Percentiles rank a stretch among this genome's conserved stretches.
These are phyloP conservation scores for Colletotrichum caudatum DNA, from an alignment of 2,329 filamentous ascomycete genomes.

Conservation along the genomic window DNA sequence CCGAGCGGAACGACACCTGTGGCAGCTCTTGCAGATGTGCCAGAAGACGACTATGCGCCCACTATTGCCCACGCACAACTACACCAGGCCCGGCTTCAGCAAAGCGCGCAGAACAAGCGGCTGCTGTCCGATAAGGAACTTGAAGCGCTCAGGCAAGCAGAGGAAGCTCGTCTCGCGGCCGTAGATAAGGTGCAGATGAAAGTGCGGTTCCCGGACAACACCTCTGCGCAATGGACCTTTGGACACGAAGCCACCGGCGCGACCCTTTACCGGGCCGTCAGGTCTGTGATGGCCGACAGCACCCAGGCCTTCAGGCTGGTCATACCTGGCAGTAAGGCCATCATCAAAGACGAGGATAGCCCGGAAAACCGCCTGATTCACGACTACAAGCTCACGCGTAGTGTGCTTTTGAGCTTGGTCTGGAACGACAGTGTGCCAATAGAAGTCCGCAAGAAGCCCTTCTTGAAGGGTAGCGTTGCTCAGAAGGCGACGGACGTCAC, in stretches of 20 bases:
- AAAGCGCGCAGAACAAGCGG: slow-evolving; percentile 76
- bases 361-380: slow-evolving; percentile 72
- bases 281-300: slow-evolving; percentile 74
- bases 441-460: slow-evolving; percentile 65
- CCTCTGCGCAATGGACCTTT: slow-evolving; percentile 79
- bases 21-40: slow-evolving; percentile 75
- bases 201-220: slow-evolving; percentile 89
- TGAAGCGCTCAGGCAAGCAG: slow-evolving; percentile 74
- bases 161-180: slow-evolving; percentile 73
- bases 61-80: slow-evolving; percentile 81
- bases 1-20: slow-evolving; percentile 80
- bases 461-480: slow-evolving; percentile 70
- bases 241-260: slow-evolving; percentile 75
- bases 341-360: slow-evolving; percentile 61
- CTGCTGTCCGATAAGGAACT: slow-evolving; percentile 87
- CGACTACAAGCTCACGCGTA: slow-evolving; percentile 76
- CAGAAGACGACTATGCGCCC: slow-evolving; percentile 81
- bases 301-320: slow-evolving; percentile 79
- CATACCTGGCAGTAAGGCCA: slow-evolving; percentile 66
- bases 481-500: slow-evolving; percentile 75
- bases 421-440: slow-evolving; percentile 76
- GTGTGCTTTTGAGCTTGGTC: slow-evolving; percentile 79
- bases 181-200: slow-evolving; percentile 79
- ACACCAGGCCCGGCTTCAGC: slow-evolving; percentile 76
- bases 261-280: slow-evolving; percentile 80